A percentile compares a stretch with the other conserved stretches of the same genome.
These are phyloP conservation scores for Candida railenensis DNA, from an alignment of 805 yeast species.

Conservation along the genomic window DNA sequence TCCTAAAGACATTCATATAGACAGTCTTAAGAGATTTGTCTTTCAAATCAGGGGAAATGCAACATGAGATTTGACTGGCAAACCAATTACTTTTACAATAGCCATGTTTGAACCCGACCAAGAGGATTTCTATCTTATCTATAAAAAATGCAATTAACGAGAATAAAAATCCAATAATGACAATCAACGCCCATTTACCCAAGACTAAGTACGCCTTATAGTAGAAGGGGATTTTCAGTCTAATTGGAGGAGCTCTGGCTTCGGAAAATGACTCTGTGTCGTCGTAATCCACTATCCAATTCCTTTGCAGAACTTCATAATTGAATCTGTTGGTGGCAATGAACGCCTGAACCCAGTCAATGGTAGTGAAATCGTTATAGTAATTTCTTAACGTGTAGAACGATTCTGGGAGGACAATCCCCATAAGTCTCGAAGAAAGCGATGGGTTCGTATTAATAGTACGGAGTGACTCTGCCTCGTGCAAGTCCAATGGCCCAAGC, in stretches of 20 bases:
- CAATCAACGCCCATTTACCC: slow-evolving; percentile 52
- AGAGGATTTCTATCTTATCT: slow-evolving; percentile 44
- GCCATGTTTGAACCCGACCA: slow-evolving; percentile 53
- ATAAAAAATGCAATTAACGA: slow-evolving; percentile 51
- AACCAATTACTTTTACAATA: slow-evolving; percentile 49
- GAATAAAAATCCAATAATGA: slow-evolving; percentile 43
- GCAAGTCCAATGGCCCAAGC: neutral
- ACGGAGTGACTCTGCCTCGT: slow-evolving; percentile 10
- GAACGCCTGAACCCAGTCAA: slow-evolving; percentile 57
- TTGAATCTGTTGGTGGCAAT: slow-evolving; percentile 42
- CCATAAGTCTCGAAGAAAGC: slow-evolving; percentile 13
- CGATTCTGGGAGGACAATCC: slow-evolving; percentile 13
- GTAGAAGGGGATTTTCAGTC: slow-evolving; percentile 18
- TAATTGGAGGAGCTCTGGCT: neutral
- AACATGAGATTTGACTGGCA: slow-evolving; percentile 42
- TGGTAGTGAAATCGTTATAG: slow-evolving; percentile 61
- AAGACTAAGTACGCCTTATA: slow-evolving; percentile 30
- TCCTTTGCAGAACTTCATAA: slow-evolving; percentile 32
- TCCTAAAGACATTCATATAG: slow-evolving; percentile 17
- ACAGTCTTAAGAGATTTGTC: neutral
- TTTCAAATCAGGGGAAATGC: slow-evolving; percentile 13
- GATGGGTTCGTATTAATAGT: slow-evolving; percentile 14
- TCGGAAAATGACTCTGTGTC: neutral
- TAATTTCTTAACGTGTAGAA: slow-evolving; percentile 29
- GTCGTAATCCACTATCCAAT: slow-evolving; percentile 17